Conservation (phyloP, 345 rosid species). For the Lepidium africanum region DNA sequence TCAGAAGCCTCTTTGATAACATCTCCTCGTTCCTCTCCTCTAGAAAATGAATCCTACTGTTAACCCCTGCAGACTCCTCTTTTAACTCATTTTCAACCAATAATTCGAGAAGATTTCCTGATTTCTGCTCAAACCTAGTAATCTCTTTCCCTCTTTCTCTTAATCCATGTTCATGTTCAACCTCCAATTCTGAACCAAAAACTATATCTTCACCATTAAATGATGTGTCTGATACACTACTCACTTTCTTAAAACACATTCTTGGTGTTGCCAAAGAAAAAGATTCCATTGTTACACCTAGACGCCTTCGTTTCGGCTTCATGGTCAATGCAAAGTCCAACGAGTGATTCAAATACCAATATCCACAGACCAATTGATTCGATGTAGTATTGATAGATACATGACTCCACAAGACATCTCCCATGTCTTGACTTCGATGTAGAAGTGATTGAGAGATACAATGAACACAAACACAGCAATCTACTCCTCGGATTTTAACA, state of each 20-base stretch:
- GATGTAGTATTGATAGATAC: slow-evolving; percentile 15
- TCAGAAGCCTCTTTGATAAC: slow-evolving; percentile 56
- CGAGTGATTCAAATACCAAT: not conserved
- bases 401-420: slow-evolving; percentile 27
- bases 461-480: not conserved
- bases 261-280: not conserved
- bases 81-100: not conserved
- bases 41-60: slow-evolving; percentile 38
- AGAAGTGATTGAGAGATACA: not conserved
- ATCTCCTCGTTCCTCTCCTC: slow-evolving; percentile 61
- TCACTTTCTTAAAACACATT: not conserved
- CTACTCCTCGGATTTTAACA: not conserved
- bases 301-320: slow-evolving; percentile 24
- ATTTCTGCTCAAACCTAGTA: slow-evolving; percentile 2
- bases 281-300: not conserved
- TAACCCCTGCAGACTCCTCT: slow-evolving; percentile 1
- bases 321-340: slow-evolving; percentile 17
- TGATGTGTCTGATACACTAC: not conserved
- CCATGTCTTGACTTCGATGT: slow-evolving; percentile 21
- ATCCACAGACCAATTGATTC: slow-evolving; percentile 22
- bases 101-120: slow-evolving; percentile 32
- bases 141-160: slow-evolving; percentile 15
- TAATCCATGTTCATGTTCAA: not conserved
- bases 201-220: not conserved
- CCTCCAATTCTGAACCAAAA: not conserved